phyloP scores from a whole-genome alignment of 1,284 basidiomycete species.

The Rhodotorula sp. region DNA sequence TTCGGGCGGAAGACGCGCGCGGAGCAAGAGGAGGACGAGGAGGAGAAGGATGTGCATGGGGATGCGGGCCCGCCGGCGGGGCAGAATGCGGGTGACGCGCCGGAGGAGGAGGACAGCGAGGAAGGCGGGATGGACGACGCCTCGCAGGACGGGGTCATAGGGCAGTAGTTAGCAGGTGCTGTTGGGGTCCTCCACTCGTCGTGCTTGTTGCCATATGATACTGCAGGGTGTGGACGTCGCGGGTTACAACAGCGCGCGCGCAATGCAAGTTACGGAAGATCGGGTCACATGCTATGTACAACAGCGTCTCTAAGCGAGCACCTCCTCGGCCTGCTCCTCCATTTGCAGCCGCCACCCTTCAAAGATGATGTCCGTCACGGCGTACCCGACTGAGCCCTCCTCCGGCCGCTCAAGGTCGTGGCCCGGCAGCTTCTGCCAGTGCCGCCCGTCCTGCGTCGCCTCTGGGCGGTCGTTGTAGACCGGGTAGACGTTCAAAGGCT shows the following conservation, averaged over 20 bases:
- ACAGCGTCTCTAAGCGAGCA: neutral
- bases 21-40: conserved; percentile 17
- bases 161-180: neutral
- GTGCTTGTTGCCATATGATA: neutral
- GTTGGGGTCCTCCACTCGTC: neutral
- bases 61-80: conserved; percentile 34
- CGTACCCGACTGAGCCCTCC: conserved; percentile 16
- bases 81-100: conserved; percentile 33
- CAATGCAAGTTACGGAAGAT: no score
- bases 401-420: conserved; percentile 7
- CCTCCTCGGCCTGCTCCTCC: neutral
- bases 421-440: conserved; percentile 9
- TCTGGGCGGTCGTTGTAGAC: conserved; percentile 18
- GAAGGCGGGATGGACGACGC: neutral
- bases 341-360: conserved; percentile 2
- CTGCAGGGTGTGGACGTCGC: neutral
- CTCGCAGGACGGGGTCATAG: neutral
- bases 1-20: conserved; percentile 12
- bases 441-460: conserved; percentile 7
- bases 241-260: neutral
- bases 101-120: conserved; percentile 8
- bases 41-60: conserved; percentile 16
- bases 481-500: conserved; percentile 14
- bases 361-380: conserved; percentile 17
- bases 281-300: no score